These are phyloP conservation scores for Periconia macrospinosa DNA, from an alignment of 2,329 filamentous ascomycete species.

Conservation along the genomic window DNA sequence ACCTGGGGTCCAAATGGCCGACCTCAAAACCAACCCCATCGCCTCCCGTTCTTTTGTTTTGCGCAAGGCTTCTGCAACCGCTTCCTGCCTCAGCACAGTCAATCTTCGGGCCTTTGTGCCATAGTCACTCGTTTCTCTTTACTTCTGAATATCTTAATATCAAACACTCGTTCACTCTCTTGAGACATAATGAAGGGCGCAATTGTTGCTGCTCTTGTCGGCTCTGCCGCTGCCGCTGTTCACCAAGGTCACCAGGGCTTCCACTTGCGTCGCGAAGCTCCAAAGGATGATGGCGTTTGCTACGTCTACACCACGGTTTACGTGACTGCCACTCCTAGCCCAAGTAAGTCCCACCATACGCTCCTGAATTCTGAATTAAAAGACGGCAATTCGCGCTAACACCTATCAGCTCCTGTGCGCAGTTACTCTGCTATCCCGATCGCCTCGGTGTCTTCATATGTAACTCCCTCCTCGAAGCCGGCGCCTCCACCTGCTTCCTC, in stretches of 20 bases:
- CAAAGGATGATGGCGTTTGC: conserved; percentile 63
- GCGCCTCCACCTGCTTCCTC: conserved; percentile 53
- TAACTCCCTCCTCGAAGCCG: conserved; percentile 19
- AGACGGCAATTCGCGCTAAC: not conserved
- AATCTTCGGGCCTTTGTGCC: conserved; percentile 39
- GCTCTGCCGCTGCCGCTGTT: conserved; percentile 58
- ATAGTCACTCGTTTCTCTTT: conserved; percentile 37
- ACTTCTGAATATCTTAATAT: conserved; percentile 18
- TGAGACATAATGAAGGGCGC: conserved; percentile 72
- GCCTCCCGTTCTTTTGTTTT: conserved; percentile 24
- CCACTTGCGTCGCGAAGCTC: conserved; percentile 54
- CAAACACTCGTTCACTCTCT: conserved; percentile 9
- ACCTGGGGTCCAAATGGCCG: conserved; percentile 16
- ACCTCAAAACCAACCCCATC: conserved; percentile 33
- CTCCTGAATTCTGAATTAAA: not conserved
- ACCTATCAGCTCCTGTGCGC: conserved; percentile 1
- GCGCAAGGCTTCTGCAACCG: conserved; percentile 33
- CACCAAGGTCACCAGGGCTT: conserved; percentile 67
- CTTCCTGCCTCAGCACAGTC: conserved; percentile 34
- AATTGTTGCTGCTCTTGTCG: conserved; percentile 62
- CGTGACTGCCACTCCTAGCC: conserved; percentile 48
- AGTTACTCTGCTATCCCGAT: not conserved
- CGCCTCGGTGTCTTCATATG: conserved; percentile 9
- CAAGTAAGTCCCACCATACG: not conserved
- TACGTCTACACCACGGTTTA: conserved; percentile 54